Conservation (phyloP, 2,329 filamentous ascomycete species). For the Penicillium psychrosexuale region DNA sequence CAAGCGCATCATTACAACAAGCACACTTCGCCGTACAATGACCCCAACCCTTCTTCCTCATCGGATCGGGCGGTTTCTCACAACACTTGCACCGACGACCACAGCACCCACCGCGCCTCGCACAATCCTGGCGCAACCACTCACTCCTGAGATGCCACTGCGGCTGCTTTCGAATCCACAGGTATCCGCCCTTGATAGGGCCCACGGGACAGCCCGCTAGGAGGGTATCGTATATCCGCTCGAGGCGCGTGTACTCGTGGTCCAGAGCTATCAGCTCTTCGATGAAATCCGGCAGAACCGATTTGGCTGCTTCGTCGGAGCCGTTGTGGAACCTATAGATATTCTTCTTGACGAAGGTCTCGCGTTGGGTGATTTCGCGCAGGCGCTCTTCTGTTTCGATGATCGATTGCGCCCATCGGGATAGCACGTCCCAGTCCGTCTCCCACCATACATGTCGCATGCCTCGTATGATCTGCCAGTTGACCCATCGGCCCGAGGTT, state of each 20-base stretch:
- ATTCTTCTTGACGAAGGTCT: slow-evolving; percentile 1
- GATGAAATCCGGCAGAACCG: background rate
- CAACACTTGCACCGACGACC: slow-evolving; percentile 9
- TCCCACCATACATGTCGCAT: slow-evolving; percentile 8
- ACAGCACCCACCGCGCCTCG: slow-evolving; percentile 9
- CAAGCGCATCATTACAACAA: slow-evolving; percentile 4
- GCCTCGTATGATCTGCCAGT: slow-evolving; percentile 2
- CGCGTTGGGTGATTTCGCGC: slow-evolving; percentile 3
- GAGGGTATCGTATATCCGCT: background rate
- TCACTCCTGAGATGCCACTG: slow-evolving; percentile 3
- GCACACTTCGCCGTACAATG: slow-evolving; percentile 5
- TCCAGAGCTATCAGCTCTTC: slow-evolving; percentile 6
- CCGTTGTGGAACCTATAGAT: background rate
- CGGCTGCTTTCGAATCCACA: slow-evolving; percentile 5
- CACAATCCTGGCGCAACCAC: slow-evolving; percentile 9
- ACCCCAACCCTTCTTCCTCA: slow-evolving; percentile 3
- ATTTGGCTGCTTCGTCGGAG: background rate
- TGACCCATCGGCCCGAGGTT: background rate
- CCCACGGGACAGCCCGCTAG: slow-evolving; percentile 2
- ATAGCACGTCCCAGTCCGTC: background rate
- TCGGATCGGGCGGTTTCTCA: background rate
- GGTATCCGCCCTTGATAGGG: slow-evolving; percentile 4
- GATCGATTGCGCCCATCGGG: slow-evolving; percentile 6
- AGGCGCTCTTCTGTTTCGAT: slow-evolving; percentile 5
- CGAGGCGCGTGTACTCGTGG: background rate